Percentiles rank a stretch among this genome's conserved stretches.
phyloP scores from a whole-genome alignment of 768 basidiomycete genomes.

The Leucosporidium yakuticum region DNA sequence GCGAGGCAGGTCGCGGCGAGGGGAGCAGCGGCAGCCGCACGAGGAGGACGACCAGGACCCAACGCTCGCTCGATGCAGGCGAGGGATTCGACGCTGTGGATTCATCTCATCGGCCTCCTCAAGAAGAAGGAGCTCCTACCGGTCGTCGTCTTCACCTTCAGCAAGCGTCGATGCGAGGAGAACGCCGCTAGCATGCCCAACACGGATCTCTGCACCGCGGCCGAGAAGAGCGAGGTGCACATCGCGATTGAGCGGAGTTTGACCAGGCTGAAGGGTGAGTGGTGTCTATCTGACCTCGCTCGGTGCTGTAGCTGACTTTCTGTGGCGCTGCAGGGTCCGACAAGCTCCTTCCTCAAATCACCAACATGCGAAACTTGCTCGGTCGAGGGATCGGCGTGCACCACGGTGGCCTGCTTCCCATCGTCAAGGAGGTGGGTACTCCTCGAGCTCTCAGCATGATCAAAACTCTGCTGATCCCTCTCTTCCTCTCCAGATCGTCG shows the following conservation, averaged over 20 bases:
- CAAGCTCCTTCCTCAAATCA: constrained; percentile 85
- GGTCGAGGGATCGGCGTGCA: constrained; percentile 93
- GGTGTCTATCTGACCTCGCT: background rate
- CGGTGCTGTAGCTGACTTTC: background rate
- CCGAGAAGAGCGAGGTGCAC: constrained; percentile 96
- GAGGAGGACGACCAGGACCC: constrained; percentile 26
- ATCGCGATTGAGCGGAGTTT: constrained; percentile 87
- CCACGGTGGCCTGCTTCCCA: constrained; percentile 89
- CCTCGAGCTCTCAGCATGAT: constrained; percentile 12
- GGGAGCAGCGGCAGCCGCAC: constrained; percentile 3
- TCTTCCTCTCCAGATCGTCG: constrained; percentile 62
- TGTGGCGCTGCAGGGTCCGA: constrained; percentile 61
- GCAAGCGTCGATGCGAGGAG: constrained; percentile 95
- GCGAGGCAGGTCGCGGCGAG: constrained; percentile 20
- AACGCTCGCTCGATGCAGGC: constrained; percentile 52
- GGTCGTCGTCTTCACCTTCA: constrained; percentile 93
- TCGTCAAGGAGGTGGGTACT: constrained; percentile 80
- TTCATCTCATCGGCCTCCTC: constrained; percentile 75
- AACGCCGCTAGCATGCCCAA: constrained; percentile 85
- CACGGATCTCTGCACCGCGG: constrained; percentile 75
- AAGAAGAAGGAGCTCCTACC: constrained; percentile 81
- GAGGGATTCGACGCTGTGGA: constrained; percentile 81
- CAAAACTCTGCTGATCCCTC: background rate
- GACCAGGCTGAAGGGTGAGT: constrained; percentile 76
- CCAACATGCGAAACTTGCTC: constrained; percentile 78